Conservation (phyloP, 2,329 filamentous ascomycete genomes). For the Cytospora mali region DNA sequence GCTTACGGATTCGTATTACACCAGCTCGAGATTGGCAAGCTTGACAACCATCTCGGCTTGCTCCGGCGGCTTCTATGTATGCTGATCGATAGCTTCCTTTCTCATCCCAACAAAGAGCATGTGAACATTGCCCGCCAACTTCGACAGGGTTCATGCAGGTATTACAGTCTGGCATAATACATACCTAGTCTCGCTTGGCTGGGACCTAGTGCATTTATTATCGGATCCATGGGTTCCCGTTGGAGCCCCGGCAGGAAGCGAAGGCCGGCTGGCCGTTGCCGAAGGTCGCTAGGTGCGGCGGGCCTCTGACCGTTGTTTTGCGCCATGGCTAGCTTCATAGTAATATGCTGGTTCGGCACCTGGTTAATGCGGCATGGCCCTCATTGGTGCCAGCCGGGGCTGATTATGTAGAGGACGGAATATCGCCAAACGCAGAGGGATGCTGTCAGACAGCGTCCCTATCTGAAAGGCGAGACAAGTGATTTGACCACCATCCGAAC, state of each 20-base stretch:
- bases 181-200: constrained; percentile 1
- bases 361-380: not conserved
- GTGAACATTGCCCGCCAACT: not conserved
- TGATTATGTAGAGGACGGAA: not conserved
- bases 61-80: constrained; percentile 18
- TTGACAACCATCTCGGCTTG: constrained; percentile 24
- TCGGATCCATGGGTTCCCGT: constrained; percentile 8
- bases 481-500: not conserved
- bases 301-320: constrained; percentile 26
- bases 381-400: not conserved
- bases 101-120: not conserved
- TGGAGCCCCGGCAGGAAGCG: constrained; percentile 17
- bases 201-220: constrained; percentile 5
- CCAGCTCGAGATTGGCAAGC: constrained; percentile 13
- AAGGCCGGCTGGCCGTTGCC: constrained; percentile 26
- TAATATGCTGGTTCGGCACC: not conserved
- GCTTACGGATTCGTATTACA: constrained; percentile 14
- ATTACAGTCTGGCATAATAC: not conserved
- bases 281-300: constrained; percentile 23
- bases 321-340: constrained; percentile 26
- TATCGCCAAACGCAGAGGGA: not conserved
- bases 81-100: constrained; percentile 16
- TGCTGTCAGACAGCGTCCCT: not conserved
- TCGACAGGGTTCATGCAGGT: not conserved
- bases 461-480: not conserved